A percentile compares a stretch with the other conserved stretches of the same genome.
Conservation (phyloP, 139 green algal genomes). For the Eudorina sp. region DNA sequence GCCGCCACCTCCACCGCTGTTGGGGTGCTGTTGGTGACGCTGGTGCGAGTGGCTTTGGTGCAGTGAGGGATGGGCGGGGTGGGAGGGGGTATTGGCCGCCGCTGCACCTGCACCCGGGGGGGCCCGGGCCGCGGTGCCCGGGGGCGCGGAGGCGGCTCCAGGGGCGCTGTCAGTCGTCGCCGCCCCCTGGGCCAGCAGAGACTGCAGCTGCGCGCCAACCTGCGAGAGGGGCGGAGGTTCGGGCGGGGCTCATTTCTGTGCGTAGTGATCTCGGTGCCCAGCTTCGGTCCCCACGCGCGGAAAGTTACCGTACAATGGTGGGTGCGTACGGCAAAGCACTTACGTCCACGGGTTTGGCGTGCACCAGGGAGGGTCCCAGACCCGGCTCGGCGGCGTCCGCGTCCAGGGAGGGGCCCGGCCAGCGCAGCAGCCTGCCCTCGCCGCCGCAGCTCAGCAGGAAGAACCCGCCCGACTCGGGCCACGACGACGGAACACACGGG, state of each 20-base stretch:
- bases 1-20: not conserved
- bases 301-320: too few relatives aligned
- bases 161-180: not conserved
- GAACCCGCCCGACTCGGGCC: not conserved
- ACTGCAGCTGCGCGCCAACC: not conserved
- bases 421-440: slow-evolving; percentile 53
- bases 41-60: not conserved
- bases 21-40: not conserved
- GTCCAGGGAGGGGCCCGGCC: slow-evolving; percentile 37
- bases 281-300: too few relatives aligned
- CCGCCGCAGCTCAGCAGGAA: slow-evolving; percentile 53
- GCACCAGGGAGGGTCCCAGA: not conserved
- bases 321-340: too few relatives aligned
- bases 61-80: not conserved
- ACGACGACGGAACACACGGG: too few relatives aligned
- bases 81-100: not conserved
- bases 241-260: not conserved
- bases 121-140: too few relatives aligned
- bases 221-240: not conserved
- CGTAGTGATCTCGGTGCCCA: too few relatives aligned
- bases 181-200: not conserved
- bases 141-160: not conserved
- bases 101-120: not conserved
- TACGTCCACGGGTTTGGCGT: slow-evolving; percentile 16
- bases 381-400: not conserved